These are phyloP conservation scores for Vicia faba DNA, from an alignment of 306 rosid species.

Conservation along the genomic window DNA sequence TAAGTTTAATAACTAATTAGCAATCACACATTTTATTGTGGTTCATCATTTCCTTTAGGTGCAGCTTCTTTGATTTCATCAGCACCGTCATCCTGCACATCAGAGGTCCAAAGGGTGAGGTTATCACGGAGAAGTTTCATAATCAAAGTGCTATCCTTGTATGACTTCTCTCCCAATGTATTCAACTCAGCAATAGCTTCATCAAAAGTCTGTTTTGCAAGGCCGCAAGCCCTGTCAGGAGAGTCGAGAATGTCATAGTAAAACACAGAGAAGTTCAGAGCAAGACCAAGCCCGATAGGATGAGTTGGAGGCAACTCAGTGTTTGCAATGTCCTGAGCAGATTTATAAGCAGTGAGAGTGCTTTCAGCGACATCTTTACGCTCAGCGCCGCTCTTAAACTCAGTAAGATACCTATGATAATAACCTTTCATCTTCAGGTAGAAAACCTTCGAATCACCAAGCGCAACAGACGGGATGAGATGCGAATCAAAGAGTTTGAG, in stretches of 20 bases:
- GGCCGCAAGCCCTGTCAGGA: constrained; percentile 91
- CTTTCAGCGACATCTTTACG: constrained; percentile 97
- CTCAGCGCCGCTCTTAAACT: constrained; percentile 91
- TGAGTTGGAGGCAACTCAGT: constrained; percentile 95
- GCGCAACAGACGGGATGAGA: constrained; percentile 78
- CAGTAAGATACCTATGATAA: constrained; percentile 93
- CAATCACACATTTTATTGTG: constrained; percentile 49
- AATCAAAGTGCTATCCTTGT: constrained; percentile 99
- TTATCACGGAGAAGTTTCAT: constrained; percentile 99
- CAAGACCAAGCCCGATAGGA: constrained; percentile 98
- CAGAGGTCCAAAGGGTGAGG: constrained; percentile 98
- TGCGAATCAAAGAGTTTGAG: constrained; percentile 91
- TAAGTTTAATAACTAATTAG: constrained; percentile 60
- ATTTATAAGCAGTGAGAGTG: constrained; percentile 87
- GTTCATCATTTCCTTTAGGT: constrained; percentile 64
- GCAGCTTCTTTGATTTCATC: constrained; percentile 96
- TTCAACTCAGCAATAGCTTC: constrained; percentile 99
- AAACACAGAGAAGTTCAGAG: constrained; percentile 93
- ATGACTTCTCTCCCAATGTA: constrained; percentile 95
- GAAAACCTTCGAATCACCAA: constrained; percentile 96
- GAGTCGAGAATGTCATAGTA: constrained; percentile 97
- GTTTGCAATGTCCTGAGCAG: constrained; percentile 98
- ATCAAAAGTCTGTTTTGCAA: constrained; percentile 98
- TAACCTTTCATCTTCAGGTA: constrained; percentile 98
- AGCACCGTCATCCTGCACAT: constrained; percentile 98